Evolutionary conservation across 225 moss, liverwort and hornwort species (phyloP).

Genomic region (Antitrichia curtipendula): DNA sequence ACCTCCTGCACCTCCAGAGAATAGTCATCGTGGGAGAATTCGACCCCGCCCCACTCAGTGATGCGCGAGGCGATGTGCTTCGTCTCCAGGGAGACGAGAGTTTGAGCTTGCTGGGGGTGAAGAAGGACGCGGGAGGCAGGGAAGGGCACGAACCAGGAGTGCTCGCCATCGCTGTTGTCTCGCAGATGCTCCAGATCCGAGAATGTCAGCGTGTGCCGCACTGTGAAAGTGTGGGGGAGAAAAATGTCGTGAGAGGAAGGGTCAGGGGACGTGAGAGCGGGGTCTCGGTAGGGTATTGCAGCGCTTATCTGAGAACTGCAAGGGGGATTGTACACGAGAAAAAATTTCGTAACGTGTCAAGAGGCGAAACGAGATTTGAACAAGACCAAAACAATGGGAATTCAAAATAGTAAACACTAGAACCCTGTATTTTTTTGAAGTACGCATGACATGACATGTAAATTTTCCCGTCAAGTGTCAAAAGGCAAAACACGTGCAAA

Average conservation of each 20-base stretch:
- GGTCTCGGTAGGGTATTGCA: neutral
- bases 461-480: neutral
- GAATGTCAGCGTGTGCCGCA: constrained; percentile 8
- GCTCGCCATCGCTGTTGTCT: constrained; percentile 5
- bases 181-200: neutral
- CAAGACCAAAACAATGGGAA: neutral
- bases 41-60: constrained; percentile 3
- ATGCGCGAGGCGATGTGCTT: constrained; percentile 8
- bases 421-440: neutral
- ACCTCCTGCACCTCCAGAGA: constrained; percentile 19
- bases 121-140: constrained; percentile 6
- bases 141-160: constrained; percentile 20
- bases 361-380: neutral
- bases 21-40: constrained; percentile 13
- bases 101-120: neutral
- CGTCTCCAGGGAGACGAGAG: constrained; percentile 5
- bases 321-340: neutral
- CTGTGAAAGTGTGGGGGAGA: constrained; percentile 15
- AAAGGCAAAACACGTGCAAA: neutral
- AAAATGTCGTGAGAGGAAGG: neutral
- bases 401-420: neutral
- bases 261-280: neutral
- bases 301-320: neutral
- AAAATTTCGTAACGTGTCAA: neutral
- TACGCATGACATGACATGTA: neutral